Evolutionary conservation across 2,329 filamentous ascomycete genomes (phyloP).

Genomic region (Sarocladiaceae sp.): DNA sequence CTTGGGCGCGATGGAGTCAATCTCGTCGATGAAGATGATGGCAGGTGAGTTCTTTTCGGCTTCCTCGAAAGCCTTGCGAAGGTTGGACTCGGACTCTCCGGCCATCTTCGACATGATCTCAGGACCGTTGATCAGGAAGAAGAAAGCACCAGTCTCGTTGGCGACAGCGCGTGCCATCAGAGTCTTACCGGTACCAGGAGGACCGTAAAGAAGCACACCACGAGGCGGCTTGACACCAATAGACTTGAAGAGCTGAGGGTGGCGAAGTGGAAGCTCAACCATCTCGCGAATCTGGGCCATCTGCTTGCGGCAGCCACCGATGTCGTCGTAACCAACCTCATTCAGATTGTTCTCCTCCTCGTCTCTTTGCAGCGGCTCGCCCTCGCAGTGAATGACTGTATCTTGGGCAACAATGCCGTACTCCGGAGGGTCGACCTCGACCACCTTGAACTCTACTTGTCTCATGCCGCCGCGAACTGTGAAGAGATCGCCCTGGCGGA

Average conservation of each 20-base stretch:
- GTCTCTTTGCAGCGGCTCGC: constrained; percentile 83
- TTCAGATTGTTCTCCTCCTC: constrained; percentile 99
- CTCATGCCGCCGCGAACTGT: constrained; percentile 97
- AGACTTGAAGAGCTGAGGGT: constrained; percentile 99
- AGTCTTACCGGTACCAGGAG: constrained; percentile 98
- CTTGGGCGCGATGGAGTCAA: constrained; percentile 98
- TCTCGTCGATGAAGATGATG: constrained; percentile 99
- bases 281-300: constrained; percentile 99
- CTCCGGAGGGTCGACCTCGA: constrained; percentile 96
- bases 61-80: constrained; percentile 98
- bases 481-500: constrained; percentile 96
- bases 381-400: constrained; percentile 98
- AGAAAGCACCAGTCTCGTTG: constrained; percentile 98
- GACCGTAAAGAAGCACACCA: constrained; percentile 93
- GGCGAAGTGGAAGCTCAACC: constrained; percentile 92
- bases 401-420: constrained; percentile 98
- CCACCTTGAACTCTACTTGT: constrained; percentile 99
- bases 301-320: constrained; percentile 98
- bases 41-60: constrained; percentile 99
- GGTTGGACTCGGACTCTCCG: constrained; percentile 96
- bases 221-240: constrained; percentile 99
- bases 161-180: constrained; percentile 97
- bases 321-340: constrained; percentile 98
- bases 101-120: constrained; percentile 99
- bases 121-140: constrained; percentile 98